phyloP scores from a whole-genome alignment of 106 monocot genomes.

The Dendrobium officinale region DNA sequence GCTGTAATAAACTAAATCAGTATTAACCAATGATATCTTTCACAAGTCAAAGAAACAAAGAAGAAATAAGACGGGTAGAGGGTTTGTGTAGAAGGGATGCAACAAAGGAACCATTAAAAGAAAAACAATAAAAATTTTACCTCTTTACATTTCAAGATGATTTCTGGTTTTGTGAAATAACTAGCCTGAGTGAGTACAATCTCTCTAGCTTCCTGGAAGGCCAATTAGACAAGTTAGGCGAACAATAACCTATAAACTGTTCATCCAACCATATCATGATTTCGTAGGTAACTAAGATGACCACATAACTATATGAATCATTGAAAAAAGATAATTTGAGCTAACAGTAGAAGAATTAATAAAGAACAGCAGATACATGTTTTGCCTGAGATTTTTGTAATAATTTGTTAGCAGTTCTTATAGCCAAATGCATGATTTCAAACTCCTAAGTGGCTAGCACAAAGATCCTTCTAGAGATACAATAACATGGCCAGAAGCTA shows the following conservation, averaged over 20 bases:
- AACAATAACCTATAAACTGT: not conserved
- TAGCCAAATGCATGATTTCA: not conserved
- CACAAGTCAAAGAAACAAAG: not conserved
- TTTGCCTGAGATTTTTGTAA: not conserved
- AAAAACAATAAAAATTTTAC: constrained; percentile 25
- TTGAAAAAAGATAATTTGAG: not conserved
- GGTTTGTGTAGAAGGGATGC: not conserved
- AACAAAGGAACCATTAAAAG: not conserved
- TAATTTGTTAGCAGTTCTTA: not conserved
- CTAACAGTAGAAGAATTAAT: not conserved
- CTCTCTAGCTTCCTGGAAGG: constrained; percentile 78
- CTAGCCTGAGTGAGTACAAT: constrained; percentile 40
- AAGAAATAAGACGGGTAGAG: not conserved
- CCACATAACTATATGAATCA: not conserved
- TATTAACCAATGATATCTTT: not conserved
- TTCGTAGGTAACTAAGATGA: not conserved
- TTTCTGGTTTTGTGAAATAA: constrained; percentile 45
- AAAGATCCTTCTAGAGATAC: not conserved
- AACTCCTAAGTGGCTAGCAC: not conserved
- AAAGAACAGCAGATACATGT: not conserved
- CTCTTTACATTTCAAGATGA: constrained; percentile 80
- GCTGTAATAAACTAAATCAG: constrained; percentile 1
- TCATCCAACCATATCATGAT: not conserved
- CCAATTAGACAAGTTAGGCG: constrained; percentile 6
- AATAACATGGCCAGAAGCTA: not conserved